Conservation (phyloP, 257 asterid species). For the Nyctanthes arbortristis region DNA sequence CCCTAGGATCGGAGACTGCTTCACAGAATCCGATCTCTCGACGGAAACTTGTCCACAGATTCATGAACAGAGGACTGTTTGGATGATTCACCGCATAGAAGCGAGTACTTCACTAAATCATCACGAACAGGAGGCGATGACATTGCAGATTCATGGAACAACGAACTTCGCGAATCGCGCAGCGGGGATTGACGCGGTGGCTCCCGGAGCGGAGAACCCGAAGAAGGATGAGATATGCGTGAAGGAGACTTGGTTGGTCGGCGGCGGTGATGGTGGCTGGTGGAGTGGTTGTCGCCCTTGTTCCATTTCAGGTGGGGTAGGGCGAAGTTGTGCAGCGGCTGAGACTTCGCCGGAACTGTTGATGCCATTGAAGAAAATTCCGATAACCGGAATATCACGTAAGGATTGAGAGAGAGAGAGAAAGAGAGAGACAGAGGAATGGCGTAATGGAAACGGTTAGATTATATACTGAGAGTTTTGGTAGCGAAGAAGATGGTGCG, state of each 20-base stretch:
- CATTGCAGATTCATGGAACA: too few species aligned
- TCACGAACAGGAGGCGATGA: slow-evolving; percentile 4
- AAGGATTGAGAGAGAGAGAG: background rate
- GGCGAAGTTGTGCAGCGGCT: slow-evolving; percentile 66
- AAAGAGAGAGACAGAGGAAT: too few species aligned
- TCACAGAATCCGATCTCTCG: slow-evolving; percentile 34
- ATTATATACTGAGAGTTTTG: background rate
- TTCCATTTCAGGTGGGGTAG: slow-evolving; percentile 69
- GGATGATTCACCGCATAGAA: slow-evolving; percentile 26
- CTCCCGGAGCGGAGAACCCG: slow-evolving; percentile 44
- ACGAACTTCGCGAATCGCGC: too few species aligned
- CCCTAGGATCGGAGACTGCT: slow-evolving; percentile 33
- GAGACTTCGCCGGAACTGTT: slow-evolving; percentile 65
- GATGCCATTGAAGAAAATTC: slow-evolving; percentile 39
- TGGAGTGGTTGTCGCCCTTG: slow-evolving; percentile 45
- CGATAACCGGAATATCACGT: background rate
- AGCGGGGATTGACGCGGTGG: slow-evolving; percentile 38
- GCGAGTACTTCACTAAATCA: background rate
- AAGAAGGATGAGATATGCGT: slow-evolving; percentile 34
- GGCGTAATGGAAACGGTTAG: background rate
- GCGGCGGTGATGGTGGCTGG: slow-evolving; percentile 46
- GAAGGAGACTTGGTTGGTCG: slow-evolving; percentile 56
- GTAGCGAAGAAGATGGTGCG: background rate
- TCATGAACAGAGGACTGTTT: too few species aligned
- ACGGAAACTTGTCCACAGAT: slow-evolving; percentile 33